phyloP scores from a whole-genome alignment of 768 basidiomycete species.

The Russula compacta region DNA sequence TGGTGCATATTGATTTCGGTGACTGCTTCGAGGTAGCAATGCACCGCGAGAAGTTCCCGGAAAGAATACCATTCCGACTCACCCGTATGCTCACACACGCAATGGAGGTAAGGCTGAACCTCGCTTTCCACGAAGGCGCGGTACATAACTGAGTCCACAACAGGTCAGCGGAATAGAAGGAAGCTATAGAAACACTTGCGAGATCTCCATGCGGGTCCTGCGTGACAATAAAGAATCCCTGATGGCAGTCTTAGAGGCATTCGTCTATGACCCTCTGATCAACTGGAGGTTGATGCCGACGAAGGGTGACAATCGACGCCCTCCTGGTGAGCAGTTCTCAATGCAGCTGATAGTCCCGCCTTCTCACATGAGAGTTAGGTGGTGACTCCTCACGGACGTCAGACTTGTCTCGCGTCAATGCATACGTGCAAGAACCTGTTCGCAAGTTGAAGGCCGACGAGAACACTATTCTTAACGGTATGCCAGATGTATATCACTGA shows the following conservation, averaged over 20 bases:
- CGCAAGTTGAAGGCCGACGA: constrained; percentile 86
- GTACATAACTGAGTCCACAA: constrained; percentile 7
- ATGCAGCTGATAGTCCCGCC: neutral
- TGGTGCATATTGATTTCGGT: constrained; percentile 95
- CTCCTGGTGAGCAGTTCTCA: constrained; percentile 43
- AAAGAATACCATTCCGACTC: constrained; percentile 95
- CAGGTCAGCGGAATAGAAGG: constrained; percentile 98
- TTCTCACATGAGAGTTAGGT: constrained; percentile 28
- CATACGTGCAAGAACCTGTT: constrained; percentile 68
- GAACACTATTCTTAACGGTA: constrained; percentile 88
- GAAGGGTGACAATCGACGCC: constrained; percentile 62
- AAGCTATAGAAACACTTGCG: constrained; percentile 91
- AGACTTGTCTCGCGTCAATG: constrained; percentile 58
- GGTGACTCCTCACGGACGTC: constrained; percentile 44
- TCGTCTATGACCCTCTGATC: constrained; percentile 96
- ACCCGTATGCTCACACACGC: constrained; percentile 98
- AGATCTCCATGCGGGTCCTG: constrained; percentile 94
- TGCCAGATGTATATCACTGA: constrained; percentile 15
- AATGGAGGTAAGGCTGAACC: constrained; percentile 70
- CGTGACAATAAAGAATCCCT: constrained; percentile 98
- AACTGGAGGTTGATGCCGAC: constrained; percentile 92
- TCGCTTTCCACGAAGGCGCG: neutral
- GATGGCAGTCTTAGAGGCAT: constrained; percentile 97
- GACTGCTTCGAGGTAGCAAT: constrained; percentile 99
- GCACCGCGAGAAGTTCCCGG: constrained; percentile 97